Base-by-base conservation (phyloP, 1,284 basidiomycete species). In the Takashimella koratensis region DNA sequence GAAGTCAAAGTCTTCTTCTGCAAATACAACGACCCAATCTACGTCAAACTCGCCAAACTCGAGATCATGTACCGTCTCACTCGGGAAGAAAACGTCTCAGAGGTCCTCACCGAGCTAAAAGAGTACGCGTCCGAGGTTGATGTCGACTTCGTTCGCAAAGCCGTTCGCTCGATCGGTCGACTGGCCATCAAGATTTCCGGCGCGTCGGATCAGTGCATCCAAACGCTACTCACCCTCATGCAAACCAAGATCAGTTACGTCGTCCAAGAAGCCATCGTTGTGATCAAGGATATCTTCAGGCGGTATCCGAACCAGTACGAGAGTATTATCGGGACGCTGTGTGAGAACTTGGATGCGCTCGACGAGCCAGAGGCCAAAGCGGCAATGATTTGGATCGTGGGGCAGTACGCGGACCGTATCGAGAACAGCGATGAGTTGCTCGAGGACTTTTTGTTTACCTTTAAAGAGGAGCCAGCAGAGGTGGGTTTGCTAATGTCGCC, bases 101-200 rank as follows among this genome's bases (percentile, higher is more conserved):
- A 96, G 62, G 89, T 99, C 4, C 78, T 99, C 3, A 87, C 92
- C 16, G 96, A 98, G 74, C 78, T 99, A 43, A 87, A 92, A 74
- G 96, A 98, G 89, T 98, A 98, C 73, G 96, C 96, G 1, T 90
- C 93, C 2, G 96, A 99, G 74, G 94, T 98, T 2, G 96, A 98
- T 72, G 83, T 98, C 47, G 95, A 98, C 76, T 98, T 98, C 73
- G 94, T 98, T 21, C 86, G 95, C 47, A 98, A 97, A 75, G 90
- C 96, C 3, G 95, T 98, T 16, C 85, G 94, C 22, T 95, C 93
- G 2, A 94, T 99, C 60, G 96, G 96, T 2, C 87, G 95, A 24
- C 79, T 97, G 16, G 96, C 96, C 1, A 88, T 98, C 77, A 96
- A 95, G 76, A 95, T 98, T 62, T 87, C 94, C 59, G 81, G 82